Evolutionary conservation across 1,284 basidiomycete genomes (phyloP), one percentile per base, ranked within the genome.

Genomic region (Ustilago crameri): DNA sequence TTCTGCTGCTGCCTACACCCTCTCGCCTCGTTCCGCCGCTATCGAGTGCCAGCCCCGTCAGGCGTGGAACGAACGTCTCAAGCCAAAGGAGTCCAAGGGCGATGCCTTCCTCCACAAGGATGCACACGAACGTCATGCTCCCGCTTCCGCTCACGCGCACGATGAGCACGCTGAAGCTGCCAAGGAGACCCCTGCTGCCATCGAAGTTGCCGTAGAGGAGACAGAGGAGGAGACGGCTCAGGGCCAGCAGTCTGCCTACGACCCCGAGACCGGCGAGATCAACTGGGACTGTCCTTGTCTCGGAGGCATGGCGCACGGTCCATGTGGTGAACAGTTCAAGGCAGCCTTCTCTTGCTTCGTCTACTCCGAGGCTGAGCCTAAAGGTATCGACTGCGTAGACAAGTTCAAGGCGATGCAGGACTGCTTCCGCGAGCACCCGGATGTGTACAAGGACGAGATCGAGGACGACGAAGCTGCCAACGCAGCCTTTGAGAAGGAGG

Each of bases 361-460:
- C 5, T 91, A 89, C 84, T 95, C 92, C 9, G 93, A 97, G 82
- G 88, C 90, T 56, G 96, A 98, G 80, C 95, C 95, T 2, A 98
- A 99, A 86, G 95, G 95, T 9, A 92, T 98, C 59, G 92, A 98
- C 78, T 99, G 95, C 77, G 92, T 99, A 20, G 96, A 97, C 76
- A 93, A 92, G 86, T 99, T 99, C 88, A 91, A 94, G 86, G 89
- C 86, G 18, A 99, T 98, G 95, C 95, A 99, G 85, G 90, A 92
- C 72, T 99, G 95, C 87, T 98, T 99, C 88, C 89, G 93, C 78
- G 90, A 89, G 75, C 93, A 98, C 84, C 96, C 95, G 0, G 95
- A 98, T 34, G 87, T 93, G 34, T 98, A 98, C 84, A 93, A 91
- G 26, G 92, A 94, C 79, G 95, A 82, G 56, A 71, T 82, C 37